A percentile compares a stretch with the other conserved stretches of the same genome.
These are phyloP conservation scores for Ocimum tenuiflorum DNA, from an alignment of 257 asterid species.

Conservation along the genomic window DNA sequence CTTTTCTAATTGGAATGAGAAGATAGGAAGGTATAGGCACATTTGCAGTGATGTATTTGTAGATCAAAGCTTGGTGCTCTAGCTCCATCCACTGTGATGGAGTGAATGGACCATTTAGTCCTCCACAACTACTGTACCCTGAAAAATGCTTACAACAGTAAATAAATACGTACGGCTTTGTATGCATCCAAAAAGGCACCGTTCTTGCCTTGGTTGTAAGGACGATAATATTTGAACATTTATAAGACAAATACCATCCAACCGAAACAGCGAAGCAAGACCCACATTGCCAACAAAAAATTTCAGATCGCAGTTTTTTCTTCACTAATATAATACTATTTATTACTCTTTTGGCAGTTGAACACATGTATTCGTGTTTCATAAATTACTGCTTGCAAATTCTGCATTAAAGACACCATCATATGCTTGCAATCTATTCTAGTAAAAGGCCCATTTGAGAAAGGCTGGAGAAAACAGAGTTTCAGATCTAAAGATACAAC, in stretches of 20 bases:
- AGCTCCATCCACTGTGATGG: constrained; percentile 74
- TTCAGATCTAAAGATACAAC: too few species aligned
- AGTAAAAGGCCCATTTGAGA: too few species aligned
- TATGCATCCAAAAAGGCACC: background rate
- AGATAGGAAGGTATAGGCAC: constrained; percentile 67
- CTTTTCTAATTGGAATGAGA: constrained; percentile 59
- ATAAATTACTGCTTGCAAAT: too few species aligned
- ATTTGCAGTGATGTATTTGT: constrained; percentile 62
- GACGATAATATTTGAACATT: background rate
- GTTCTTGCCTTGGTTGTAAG: background rate
- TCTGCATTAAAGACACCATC: too few species aligned
- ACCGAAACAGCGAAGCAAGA: constrained; percentile 15
- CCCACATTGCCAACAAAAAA: constrained; percentile 11
- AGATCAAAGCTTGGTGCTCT: constrained; percentile 82
- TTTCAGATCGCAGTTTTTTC: constrained; percentile 10
- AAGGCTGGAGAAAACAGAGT: too few species aligned
- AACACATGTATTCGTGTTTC: too few species aligned
- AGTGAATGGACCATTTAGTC: constrained; percentile 42
- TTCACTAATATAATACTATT: background rate
- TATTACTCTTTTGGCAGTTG: too few species aligned
- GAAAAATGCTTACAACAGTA: too few species aligned
- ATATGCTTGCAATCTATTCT: too few species aligned
- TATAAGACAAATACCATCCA: constrained; percentile 18
- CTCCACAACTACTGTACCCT: background rate
- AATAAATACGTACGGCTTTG: too few species aligned